Percentiles rank a stretch among this genome's conserved stretches.
phyloP scores from a whole-genome alignment of 1,284 basidiomycete genomes.

The Athelia sp. region DNA sequence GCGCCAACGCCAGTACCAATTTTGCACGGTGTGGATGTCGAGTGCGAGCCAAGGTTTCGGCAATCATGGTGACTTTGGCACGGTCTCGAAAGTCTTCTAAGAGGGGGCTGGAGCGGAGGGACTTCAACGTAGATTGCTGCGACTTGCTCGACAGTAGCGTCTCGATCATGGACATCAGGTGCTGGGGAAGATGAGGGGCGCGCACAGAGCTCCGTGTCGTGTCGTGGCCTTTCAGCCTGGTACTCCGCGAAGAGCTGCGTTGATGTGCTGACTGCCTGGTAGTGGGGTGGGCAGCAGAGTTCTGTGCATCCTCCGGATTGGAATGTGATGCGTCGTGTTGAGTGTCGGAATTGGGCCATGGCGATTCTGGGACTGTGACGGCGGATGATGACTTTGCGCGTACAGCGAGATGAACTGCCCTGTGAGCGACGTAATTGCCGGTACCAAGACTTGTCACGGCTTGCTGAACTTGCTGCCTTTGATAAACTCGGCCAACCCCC shows the following conservation, averaged over 20 bases:
- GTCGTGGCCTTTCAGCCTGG: too few species aligned
- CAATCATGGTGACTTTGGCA: conserved; percentile 35
- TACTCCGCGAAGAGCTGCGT: neutral
- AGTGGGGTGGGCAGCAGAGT: too few species aligned
- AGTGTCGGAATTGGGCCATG: neutral
- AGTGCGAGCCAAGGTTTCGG: conserved; percentile 39
- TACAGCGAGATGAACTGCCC: too few species aligned
- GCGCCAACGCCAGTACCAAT: conserved; percentile 41
- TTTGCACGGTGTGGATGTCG: conserved; percentile 33
- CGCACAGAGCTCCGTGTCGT: too few species aligned
- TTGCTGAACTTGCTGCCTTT: conserved; percentile 4
- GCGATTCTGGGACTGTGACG: neutral
- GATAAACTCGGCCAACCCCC: conserved; percentile 43
- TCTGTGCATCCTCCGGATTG: neutral
- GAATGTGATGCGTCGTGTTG: neutral
- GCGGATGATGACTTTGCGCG: neutral
- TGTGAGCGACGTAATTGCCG: neutral
- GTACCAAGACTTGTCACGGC: conserved; percentile 4
- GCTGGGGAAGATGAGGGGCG: conserved; percentile 3
- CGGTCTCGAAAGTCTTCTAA: conserved; percentile 30
- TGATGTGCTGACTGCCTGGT: neutral
- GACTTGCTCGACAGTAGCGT: conserved; percentile 21
- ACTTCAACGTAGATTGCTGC: conserved; percentile 8
- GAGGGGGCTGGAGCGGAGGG: conserved; percentile 7
- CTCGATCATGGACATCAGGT: neutral